Base-by-base conservation (phyloP, 768 basidiomycete species). In the Gautieria morchelliformis region DNA sequence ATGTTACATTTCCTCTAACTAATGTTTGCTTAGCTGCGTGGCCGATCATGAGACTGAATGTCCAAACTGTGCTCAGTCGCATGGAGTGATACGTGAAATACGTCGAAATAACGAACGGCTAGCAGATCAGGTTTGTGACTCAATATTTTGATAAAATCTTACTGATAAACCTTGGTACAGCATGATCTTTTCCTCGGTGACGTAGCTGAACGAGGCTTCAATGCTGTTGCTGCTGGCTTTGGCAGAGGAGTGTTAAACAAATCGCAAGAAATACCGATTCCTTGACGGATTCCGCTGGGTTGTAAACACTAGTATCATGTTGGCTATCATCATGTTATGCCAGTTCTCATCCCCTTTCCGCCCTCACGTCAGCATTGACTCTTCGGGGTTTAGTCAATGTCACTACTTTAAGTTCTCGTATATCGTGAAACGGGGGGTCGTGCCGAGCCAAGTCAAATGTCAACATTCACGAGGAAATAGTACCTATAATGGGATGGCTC, bases 31-130 rank as follows among this genome's bases (percentile, higher is more conserved):
- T 60, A 96, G 94, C 48, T 97, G 93, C 65, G 69, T 97, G n/a
- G 81, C 82, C 15, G 92, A 94, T 60, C 81, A 91, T 61, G 93
- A 95, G 55, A 82, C 85, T 0, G 87, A 95, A 63, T 99, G 96
- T 65, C 93, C 93, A 0, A 78, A 81, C 30, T 97, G 95, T 65
- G 91, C 86, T 0, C 80, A 86, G 9, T 84, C 90, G 60, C 90
- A 97, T 62, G 84, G 87, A 33, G 80, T 96, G 40, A 87, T 97
- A 46, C 84, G 89, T 32, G 94, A 97, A 68, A 89, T 99, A 52
- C 75, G 89, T 60, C 76, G 81, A 60, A 90, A 89, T 65, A 97
- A 97, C 61, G 89, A 88, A 62, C 76, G 81, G 59, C 71, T 94
- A 57, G 89, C 85, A 11, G 84, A 88, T 64, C 85, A 91, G 60